Conservation (phyloP, 495 filamentous ascomycete genomes). For the Penicillium cataractarum region DNA sequence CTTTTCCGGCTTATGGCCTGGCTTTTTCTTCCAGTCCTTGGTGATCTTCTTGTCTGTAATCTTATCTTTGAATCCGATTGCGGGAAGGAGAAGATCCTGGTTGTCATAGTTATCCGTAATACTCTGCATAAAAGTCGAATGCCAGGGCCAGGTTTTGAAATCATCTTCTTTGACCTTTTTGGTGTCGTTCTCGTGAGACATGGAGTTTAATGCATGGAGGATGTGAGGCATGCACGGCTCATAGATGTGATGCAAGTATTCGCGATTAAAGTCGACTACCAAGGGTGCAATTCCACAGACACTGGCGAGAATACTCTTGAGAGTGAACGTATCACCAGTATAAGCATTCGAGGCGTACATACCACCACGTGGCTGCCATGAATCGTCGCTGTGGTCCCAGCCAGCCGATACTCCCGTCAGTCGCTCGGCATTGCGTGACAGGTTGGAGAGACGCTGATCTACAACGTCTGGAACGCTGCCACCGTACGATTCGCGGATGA, state of each 20-base stretch:
- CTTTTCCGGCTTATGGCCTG: conserved; percentile 25
- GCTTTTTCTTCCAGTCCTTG: conserved; percentile 30
- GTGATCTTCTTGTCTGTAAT: conserved; percentile 35
- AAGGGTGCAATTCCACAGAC: conserved; percentile 45
- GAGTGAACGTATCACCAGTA: conserved; percentile 43
- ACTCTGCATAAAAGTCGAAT: conserved; percentile 38
- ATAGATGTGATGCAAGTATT: conserved; percentile 44
- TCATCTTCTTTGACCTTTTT: conserved; percentile 24
- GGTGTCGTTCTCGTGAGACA: conserved; percentile 25
- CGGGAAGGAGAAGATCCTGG: conserved; percentile 28
- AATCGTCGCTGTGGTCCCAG: conserved; percentile 17
- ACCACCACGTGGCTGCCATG: conserved; percentile 34
- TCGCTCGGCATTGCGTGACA: conserved; percentile 40
- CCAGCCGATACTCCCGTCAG: conserved; percentile 35
- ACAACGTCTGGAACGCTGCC: conserved; percentile 31
- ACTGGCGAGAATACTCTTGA: conserved; percentile 45
- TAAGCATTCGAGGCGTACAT: conserved; percentile 40
- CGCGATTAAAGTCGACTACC: conserved; percentile 45
- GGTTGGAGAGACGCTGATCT: conserved; percentile 31
- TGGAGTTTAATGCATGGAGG: conserved; percentile 34
- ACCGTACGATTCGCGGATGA: conserved; percentile 31
- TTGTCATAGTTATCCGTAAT: conserved; percentile 32
- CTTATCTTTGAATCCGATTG: conserved; percentile 38
- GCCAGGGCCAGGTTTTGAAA: conserved; percentile 32
- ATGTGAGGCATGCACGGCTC: conserved; percentile 49